Conservation (phyloP, 805 yeast genomes). For the Priceomyces haplophilus region DNA sequence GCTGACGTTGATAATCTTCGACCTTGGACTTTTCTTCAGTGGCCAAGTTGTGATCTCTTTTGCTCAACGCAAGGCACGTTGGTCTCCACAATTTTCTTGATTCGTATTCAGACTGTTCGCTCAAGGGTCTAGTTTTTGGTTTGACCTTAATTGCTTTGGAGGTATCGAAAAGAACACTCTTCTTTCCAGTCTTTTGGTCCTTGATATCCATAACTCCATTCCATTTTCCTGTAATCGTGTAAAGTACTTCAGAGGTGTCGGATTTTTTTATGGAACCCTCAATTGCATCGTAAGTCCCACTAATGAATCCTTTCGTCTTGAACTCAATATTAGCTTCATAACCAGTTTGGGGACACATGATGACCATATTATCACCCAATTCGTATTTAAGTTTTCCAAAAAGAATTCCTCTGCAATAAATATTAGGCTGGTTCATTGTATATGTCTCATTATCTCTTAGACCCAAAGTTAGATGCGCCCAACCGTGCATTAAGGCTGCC, state of each 20-base stretch:
- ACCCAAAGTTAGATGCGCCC: constrained; percentile 65
- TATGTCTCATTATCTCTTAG: constrained; percentile 69
- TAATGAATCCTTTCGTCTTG: constrained; percentile 89
- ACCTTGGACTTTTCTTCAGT: constrained; percentile 85
- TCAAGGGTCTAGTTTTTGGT: constrained; percentile 75
- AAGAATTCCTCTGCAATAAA: constrained; percentile 89
- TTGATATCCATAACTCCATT: constrained; percentile 76
- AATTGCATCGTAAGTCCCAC: constrained; percentile 89
- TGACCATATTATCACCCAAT: constrained; percentile 85
- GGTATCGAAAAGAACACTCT: constrained; percentile 46
- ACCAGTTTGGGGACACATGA: constrained; percentile 58
- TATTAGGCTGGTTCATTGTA: constrained; percentile 89
- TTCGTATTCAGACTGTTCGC: constrained; percentile 78
- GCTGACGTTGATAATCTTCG: constrained; percentile 79
- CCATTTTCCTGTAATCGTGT: constrained; percentile 87
- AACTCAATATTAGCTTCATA: constrained; percentile 82
- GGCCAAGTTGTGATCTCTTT: constrained; percentile 76
- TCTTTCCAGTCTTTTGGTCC: constrained; percentile 42
- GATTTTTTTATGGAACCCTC: constrained; percentile 60
- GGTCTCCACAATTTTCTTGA: constrained; percentile 80
- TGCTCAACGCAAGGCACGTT: constrained; percentile 77
- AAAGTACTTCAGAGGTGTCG: constrained; percentile 50
- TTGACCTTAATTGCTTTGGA: constrained; percentile 45
- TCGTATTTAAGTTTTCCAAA: constrained; percentile 89
- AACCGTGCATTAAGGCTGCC: constrained; percentile 96